Percentiles rank a stretch among this genome's conserved stretches.
Evolutionary conservation across 805 yeast genomes (phyloP).

Genomic region (Candida tallmaniae): DNA sequence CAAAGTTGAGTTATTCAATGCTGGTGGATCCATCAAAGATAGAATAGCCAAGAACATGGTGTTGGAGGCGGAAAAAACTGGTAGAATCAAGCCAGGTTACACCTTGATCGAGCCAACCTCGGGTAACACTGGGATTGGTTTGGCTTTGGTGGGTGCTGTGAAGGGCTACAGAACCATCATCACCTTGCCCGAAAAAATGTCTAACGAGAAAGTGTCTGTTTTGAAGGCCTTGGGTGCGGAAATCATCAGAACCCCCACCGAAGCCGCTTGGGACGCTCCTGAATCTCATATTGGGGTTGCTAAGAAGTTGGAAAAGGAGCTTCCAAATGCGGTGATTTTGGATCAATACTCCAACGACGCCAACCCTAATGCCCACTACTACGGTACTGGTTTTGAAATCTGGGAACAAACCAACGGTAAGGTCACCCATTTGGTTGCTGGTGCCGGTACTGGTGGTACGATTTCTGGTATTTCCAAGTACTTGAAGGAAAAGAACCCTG

Average conservation of each 20-base stretch:
- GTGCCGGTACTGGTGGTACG: constrained; percentile 97
- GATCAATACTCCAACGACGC: constrained; percentile 78
- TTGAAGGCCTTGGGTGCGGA: constrained; percentile 88
- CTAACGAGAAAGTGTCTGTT: constrained; percentile 84
- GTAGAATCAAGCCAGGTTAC: constrained; percentile 78
- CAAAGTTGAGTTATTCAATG: constrained; percentile 77
- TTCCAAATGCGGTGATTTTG: constrained; percentile 77
- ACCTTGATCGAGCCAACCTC: constrained; percentile 87
- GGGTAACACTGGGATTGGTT: constrained; percentile 89
- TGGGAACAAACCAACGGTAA: constrained; percentile 75
- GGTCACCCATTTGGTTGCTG: constrained; percentile 74
- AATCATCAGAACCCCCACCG: constrained; percentile 86
- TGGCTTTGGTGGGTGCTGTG: constrained; percentile 83
- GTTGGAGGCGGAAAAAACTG: constrained; percentile 74
- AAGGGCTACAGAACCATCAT: constrained; percentile 83
- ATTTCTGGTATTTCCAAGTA: constrained; percentile 85
- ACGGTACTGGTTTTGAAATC: constrained; percentile 81
- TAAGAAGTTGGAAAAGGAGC: constrained; percentile 70
- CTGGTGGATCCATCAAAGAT: constrained; percentile 89
- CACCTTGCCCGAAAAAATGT: constrained; percentile 89
- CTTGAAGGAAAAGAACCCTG: constrained; percentile 65
- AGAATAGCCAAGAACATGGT: constrained; percentile 86
- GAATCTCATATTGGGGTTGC: constrained; percentile 91
- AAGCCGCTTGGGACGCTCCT: constrained; percentile 90
- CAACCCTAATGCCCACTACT: constrained; percentile 81